Conservation (phyloP, 2,329 filamentous ascomycete species). For the Didymellaceae sp. region DNA sequence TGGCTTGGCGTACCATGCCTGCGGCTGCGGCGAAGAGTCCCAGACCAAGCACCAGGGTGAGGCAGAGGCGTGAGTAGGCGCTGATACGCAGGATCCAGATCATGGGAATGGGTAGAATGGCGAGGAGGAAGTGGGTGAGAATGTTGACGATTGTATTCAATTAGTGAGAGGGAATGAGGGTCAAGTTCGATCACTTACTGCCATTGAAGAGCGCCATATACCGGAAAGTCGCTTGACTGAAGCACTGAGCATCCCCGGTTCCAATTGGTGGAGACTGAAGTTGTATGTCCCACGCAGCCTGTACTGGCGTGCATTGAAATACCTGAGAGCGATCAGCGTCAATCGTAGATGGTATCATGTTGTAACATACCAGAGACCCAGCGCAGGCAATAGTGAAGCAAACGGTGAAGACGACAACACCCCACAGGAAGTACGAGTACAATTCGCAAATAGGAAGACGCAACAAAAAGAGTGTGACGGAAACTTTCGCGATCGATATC, state of each 20-base stretch:
- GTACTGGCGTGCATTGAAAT: slow-evolving; percentile 56
- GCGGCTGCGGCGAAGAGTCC: slow-evolving; percentile 52
- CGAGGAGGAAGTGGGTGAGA: slow-evolving; percentile 50
- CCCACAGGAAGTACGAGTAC: slow-evolving; percentile 53
- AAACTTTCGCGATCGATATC: slow-evolving; percentile 56
- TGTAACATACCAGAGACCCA: slow-evolving; percentile 42
- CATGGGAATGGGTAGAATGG: slow-evolving; percentile 51
- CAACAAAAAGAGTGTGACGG: slow-evolving; percentile 55
- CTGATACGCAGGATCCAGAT: slow-evolving; percentile 53
- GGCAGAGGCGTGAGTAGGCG: slow-evolving; percentile 48
- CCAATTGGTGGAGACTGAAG: slow-evolving; percentile 39
- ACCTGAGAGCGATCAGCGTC: slow-evolving; percentile 26
- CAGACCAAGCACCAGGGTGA: slow-evolving; percentile 43
- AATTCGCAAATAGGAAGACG: slow-evolving; percentile 51
- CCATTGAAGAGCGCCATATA: slow-evolving; percentile 55
- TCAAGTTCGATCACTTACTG: background rate
- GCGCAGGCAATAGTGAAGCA: slow-evolving; percentile 52
- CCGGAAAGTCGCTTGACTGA: slow-evolving; percentile 49
- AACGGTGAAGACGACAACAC: slow-evolving; percentile 53
- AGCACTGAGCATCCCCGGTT: slow-evolving; percentile 50
- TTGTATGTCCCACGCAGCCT: slow-evolving; percentile 53
- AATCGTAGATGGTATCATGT: background rate
- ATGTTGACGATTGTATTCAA: slow-evolving; percentile 43
- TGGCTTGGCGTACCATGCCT: slow-evolving; percentile 50
- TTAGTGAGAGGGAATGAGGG: slow-evolving; percentile 1